Evolutionary conservation across 2,329 filamentous ascomycete species (phyloP), one percentile per base, ranked within the genome.

Genomic region (Diaporthe ampelina): DNA sequence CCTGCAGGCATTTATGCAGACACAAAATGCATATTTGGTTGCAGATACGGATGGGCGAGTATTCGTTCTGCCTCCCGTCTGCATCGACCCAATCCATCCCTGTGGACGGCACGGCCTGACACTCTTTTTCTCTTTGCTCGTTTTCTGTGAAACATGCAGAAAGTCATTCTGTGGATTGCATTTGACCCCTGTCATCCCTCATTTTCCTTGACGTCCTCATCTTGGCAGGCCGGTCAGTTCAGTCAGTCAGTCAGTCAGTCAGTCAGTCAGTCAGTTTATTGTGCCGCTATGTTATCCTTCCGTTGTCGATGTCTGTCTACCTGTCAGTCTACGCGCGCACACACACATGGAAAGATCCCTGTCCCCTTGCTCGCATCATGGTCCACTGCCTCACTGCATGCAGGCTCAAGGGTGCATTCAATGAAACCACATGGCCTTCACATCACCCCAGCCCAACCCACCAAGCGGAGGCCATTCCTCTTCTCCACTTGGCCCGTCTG

Each of bases 371-470:
- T 37, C 45, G 29, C 61, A 67, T 67, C 61, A 52, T 52, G 61
- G 8, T 37, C 61, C 61, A 67, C 61, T 52, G 29, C 61, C 32
- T 67, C 45, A 15, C 15, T 52, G 63, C 63, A 40, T 67, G 63
- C 63, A 67, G 32, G 45, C 45, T 54, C 63, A 37, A 68, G 63
- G 63, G 45, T 68, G 63, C 63, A 40, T 68, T 54, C 48, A 68
- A 68, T 68, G 63, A 68, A 68, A 68, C 63, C 63, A 68, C 32
- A 68, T 54, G 63, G 45, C 63, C 63, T 52, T 67, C 45, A 52
- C 26, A 37, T 52, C 63, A 40, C 29, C 63, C 63, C 32, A 67
- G 63, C 63, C 29, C 48, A 26, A 21, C 29, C 63, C 63, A 67
- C 63, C 63, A 52, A 54, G 63, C 45, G 63, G 63, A 67, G 63